phyloP scores from a whole-genome alignment of 495 filamentous ascomycete species.

The Staphylotrichum longicolle region DNA sequence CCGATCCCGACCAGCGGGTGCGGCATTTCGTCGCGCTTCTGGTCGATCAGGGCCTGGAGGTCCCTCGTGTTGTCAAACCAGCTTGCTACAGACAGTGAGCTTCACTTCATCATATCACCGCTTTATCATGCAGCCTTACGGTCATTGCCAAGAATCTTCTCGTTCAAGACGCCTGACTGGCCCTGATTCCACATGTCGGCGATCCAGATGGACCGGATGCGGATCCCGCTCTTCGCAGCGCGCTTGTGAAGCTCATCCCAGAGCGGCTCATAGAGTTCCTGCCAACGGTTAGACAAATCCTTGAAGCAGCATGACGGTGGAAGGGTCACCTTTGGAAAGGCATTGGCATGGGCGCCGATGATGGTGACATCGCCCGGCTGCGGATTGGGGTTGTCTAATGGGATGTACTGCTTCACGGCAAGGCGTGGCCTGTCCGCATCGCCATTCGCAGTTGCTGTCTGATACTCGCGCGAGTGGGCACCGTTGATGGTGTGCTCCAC shows the following conservation, averaged over 20 bases:
- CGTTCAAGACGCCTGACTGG: conserved; percentile 71
- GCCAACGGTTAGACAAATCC: not conserved
- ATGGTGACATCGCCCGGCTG: conserved; percentile 76
- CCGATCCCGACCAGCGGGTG: conserved; percentile 87
- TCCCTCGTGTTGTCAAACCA: conserved; percentile 90
- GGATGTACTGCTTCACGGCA: conserved; percentile 81
- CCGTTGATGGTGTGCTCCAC: conserved; percentile 61
- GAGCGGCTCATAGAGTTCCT: conserved; percentile 84
- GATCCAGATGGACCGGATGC: conserved; percentile 81
- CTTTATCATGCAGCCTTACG: conserved; percentile 46
- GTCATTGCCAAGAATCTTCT: conserved; percentile 71
- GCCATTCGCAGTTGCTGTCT: conserved; percentile 57
- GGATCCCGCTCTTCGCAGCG: conserved; percentile 52
- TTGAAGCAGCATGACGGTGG: not conserved
- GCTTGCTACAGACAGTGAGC: conserved; percentile 50
- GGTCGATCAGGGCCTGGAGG: conserved; percentile 81
- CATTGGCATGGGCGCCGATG: conserved; percentile 81
- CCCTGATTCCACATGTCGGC: conserved; percentile 79
- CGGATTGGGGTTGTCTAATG: conserved; percentile 60
- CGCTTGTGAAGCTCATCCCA: conserved; percentile 70
- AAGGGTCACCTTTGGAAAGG: conserved; percentile 70
- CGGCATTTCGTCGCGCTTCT: conserved; percentile 77
- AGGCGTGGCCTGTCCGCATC: conserved; percentile 65
- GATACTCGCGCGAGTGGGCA: conserved; percentile 73
- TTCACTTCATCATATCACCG: not conserved